Conservation (phyloP, 1,284 basidiomycete genomes). For the Stygiomarasmius scandens region DNA sequence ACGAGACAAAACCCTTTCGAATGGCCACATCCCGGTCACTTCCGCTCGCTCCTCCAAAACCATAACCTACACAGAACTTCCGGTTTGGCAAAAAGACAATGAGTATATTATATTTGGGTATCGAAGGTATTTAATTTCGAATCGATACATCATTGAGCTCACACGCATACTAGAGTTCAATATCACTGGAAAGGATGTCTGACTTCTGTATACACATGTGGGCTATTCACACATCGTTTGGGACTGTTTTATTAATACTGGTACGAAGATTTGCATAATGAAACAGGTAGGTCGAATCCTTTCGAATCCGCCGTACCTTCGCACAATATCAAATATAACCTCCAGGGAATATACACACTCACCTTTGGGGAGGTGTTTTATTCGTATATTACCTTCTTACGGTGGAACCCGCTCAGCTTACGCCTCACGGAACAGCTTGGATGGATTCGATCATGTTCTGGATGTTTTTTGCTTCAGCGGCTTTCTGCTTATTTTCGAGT, state of each 20-base stretch:
- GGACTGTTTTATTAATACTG: slow-evolving; percentile 11
- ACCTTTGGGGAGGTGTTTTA: slow-evolving; percentile 75
- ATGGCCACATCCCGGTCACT: not conserved
- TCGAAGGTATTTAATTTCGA: slow-evolving; percentile 48
- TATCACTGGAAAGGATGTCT: slow-evolving; percentile 68
- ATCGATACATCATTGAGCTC: not conserved
- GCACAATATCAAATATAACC: not conserved
- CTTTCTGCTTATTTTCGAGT: slow-evolving; percentile 76
- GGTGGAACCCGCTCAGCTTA: slow-evolving; percentile 52
- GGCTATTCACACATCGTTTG: slow-evolving; percentile 30
- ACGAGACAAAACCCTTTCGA: too few species aligned
- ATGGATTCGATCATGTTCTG: slow-evolving; percentile 66
- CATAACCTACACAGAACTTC: slow-evolving; percentile 62
- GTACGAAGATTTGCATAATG: slow-evolving; percentile 78
- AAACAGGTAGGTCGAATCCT: slow-evolving; percentile 57
- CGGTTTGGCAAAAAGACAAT: slow-evolving; percentile 76
- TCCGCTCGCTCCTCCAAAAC: slow-evolving; percentile 30
- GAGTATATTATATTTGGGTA: slow-evolving; percentile 77
- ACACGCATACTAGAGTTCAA: slow-evolving; percentile 49
- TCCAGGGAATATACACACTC: slow-evolving; percentile 90
- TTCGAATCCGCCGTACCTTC: not conserved
- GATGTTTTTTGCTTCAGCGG: slow-evolving; percentile 71
- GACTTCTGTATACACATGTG: slow-evolving; percentile 73
- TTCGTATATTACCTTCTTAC: slow-evolving; percentile 66
- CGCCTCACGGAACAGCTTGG: slow-evolving; percentile 56